Base-by-base conservation (phyloP, 208 protist species). In the Leishmania martiniquensis region DNA sequence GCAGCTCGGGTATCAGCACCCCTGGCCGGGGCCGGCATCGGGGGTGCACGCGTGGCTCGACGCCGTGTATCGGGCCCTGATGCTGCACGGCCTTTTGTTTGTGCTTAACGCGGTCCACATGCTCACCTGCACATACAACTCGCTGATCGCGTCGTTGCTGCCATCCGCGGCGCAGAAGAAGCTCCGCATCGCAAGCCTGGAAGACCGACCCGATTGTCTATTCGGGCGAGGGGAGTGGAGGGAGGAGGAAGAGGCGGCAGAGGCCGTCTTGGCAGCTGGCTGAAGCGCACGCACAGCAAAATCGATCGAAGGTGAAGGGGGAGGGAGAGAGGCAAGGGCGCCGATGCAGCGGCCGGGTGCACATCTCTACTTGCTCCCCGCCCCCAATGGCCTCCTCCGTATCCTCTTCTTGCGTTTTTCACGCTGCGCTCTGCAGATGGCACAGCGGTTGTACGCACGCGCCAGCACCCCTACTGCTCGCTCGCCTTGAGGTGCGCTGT, bases 51-150 rank as follows among this genome's bases (percentile, higher is more conserved):
- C 67, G 17, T 79, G 67, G 75, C 44, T 81, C 25, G 80, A 72
- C 13, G 83, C 82, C 5, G 20, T 84, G n/a, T 89, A 89, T 32
- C 87, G 84, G 57, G 5, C 49, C 39, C 9, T 90, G 3, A 1
- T 89, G 37, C 89, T 93, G 62, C 65, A 85, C 68, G 25, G 85
- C 1, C 65, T 85, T n/a, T 75, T 95, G 10, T 76, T 86, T 25
- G 29, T 84, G 5, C 59, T 92, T 32, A 74, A 77, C 75, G 49
- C 85, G 6, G 17, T 81, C 17, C 87, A 94, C 80, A 25, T 70
- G 22, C 22, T 91, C 20, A 82, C 78, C 55, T 66, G 75, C 54
- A 86, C 81, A 70, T 95, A 88, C 69, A 92, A 91, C 72, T 71
- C 47, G 17, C 10, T 84, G 29, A 15, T 93, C 0, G 49, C 55